phyloP scores from a whole-genome alignment of 257 asterid species.

The Lycium ferocissimum region DNA sequence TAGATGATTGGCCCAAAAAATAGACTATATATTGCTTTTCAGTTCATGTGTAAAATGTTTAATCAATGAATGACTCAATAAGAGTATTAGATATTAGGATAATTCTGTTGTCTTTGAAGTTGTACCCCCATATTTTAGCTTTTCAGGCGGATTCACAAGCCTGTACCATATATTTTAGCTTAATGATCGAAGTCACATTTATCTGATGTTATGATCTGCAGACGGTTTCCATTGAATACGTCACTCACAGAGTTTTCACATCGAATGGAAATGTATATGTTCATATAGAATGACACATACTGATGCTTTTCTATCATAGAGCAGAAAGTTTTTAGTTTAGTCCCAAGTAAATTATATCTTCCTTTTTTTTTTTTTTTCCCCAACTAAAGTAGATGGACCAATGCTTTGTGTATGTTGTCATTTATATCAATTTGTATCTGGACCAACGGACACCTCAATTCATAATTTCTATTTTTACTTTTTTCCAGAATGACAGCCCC shows the following conservation, averaged over 20 bases:
- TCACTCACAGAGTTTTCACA: neutral
- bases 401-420: neutral
- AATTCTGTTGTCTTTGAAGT: neutral
- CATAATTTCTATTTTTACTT: neutral
- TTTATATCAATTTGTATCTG: neutral
- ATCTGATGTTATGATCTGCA: constrained; percentile 5
- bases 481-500: constrained; percentile 90
- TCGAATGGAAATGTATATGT: neutral
- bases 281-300: neutral
- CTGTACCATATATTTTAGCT: neutral
- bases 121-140: neutral
- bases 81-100: neutral
- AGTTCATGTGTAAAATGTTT: neutral
- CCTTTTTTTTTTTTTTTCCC: neutral
- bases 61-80: neutral
- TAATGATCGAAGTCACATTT: neutral
- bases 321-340: neutral
- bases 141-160: neutral
- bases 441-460: neutral
- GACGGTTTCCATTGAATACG: neutral
- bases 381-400: neutral
- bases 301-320: neutral
- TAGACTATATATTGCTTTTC: neutral
- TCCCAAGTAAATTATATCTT: neutral
- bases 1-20: neutral